A percentile compares a stretch with the other conserved stretches of the same genome.
phyloP scores from a whole-genome alignment of 768 basidiomycete genomes.

The Gyrodon lividus region DNA sequence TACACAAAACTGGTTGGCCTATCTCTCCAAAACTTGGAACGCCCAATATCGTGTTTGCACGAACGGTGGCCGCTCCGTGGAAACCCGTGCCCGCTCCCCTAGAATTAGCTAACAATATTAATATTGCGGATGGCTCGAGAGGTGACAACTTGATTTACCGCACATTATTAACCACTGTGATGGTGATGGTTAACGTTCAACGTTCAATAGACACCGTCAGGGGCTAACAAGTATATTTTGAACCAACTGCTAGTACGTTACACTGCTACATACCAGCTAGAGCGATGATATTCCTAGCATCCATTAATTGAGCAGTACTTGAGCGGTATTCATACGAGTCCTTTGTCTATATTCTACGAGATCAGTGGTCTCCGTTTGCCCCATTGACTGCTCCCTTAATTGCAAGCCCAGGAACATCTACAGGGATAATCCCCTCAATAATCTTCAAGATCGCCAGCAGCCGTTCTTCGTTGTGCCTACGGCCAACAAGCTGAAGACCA shows the following conservation, averaged over 20 bases:
- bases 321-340: constrained; percentile 2
- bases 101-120: too few relatives aligned
- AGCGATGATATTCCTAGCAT: too few relatives aligned
- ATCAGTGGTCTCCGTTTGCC: constrained; percentile 11
- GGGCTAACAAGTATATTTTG: too few relatives aligned
- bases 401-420: constrained; percentile 12
- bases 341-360: neutral
- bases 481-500: constrained; percentile 48
- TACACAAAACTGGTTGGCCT: neutral
- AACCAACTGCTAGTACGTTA: too few relatives aligned
- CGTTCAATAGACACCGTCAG: too few relatives aligned
- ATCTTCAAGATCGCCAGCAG: constrained; percentile 43
- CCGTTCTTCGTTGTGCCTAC: constrained; percentile 50
- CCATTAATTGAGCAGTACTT: neutral
- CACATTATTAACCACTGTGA: too few relatives aligned
- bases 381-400: constrained; percentile 4
- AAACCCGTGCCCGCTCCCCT: too few relatives aligned
- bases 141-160: too few relatives aligned
- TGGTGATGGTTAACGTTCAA: too few relatives aligned
- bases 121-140: too few relatives aligned
- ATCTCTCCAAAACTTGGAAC: neutral
- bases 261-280: neutral
- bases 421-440: constrained; percentile 33
- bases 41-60: neutral
- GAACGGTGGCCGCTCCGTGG: too few relatives aligned